phyloP scores from a whole-genome alignment of 2,329 filamentous ascomycete genomes.

The Talaromyces sp. region DNA sequence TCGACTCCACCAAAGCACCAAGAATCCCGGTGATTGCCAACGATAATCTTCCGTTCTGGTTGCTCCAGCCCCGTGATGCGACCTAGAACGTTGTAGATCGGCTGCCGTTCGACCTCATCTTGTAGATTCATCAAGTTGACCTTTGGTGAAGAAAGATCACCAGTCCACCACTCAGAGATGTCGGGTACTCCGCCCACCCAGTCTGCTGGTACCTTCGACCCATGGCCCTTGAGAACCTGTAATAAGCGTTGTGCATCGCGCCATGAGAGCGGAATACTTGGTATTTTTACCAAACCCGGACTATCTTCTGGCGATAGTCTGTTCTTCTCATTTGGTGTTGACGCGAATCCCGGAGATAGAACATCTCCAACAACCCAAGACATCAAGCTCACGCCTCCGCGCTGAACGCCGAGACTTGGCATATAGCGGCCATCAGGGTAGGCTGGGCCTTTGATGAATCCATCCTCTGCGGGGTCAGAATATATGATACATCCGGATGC shows the following conservation, averaged over 20 bases:
- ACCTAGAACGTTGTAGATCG: constrained; percentile 89
- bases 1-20: constrained; percentile 87
- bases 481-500: constrained; percentile 88
- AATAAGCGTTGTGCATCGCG: constrained; percentile 79
- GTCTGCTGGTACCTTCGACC: constrained; percentile 61
- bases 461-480: constrained; percentile 82
- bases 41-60: constrained; percentile 74
- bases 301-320: constrained; percentile 68
- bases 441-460: constrained; percentile 67
- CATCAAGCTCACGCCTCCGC: constrained; percentile 74
- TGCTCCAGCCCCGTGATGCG: constrained; percentile 82
- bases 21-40: constrained; percentile 90
- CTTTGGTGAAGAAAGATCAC: constrained; percentile 67
- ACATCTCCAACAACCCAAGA: constrained; percentile 85
- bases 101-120: constrained; percentile 75
- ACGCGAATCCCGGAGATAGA: constrained; percentile 81
- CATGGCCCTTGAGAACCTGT: constrained; percentile 70
- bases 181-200: constrained; percentile 78
- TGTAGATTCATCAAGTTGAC: constrained; percentile 83
- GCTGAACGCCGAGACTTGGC: constrained; percentile 76
- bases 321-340: constrained; percentile 48
- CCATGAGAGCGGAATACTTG: constrained; percentile 86
- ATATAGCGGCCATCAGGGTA: constrained; percentile 77
- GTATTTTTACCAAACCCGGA: constrained; percentile 72
- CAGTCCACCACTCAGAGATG: constrained; percentile 78